phyloP scores from a whole-genome alignment of 257 asterid genomes.

The Vinca minor region DNA sequence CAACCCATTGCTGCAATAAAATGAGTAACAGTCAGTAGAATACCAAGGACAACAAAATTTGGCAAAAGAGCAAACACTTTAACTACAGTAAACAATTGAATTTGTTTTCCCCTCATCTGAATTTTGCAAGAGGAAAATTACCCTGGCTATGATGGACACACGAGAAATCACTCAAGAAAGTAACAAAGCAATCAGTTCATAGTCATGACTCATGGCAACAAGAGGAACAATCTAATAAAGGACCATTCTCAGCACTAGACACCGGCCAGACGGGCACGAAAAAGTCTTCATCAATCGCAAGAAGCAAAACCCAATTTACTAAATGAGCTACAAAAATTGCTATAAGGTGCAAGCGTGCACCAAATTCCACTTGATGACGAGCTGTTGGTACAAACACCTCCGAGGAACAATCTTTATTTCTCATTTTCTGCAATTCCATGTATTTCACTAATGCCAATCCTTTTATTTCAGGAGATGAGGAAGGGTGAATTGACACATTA shows the following conservation, averaged over 20 bases:
- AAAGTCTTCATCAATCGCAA: neutral
- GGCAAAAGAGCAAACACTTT: neutral
- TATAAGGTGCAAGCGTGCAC: neutral
- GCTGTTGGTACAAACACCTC: neutral
- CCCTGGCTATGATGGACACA: neutral
- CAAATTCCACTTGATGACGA: neutral
- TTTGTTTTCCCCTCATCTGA: neutral
- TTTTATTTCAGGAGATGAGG: neutral
- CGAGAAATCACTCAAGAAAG: neutral
- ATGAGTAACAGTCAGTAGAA: constrained; percentile 20
- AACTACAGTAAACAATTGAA: neutral
- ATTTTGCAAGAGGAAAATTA: neutral
- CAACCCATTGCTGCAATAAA: constrained; percentile 90
- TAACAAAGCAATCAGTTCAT: neutral
- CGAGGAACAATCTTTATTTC: neutral
- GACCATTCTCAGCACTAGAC: neutral
- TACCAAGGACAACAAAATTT: constrained; percentile 5
- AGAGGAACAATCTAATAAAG: neutral
- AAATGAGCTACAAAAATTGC: neutral
- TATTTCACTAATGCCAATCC: neutral
- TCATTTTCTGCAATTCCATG: neutral
- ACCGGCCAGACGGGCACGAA: neutral
- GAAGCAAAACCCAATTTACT: neutral
- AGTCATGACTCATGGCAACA: neutral
- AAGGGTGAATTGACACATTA: neutral